These are phyloP conservation scores for Diutina ranongensis DNA, from an alignment of 1,139 yeast genomes.

Conservation along the genomic window DNA sequence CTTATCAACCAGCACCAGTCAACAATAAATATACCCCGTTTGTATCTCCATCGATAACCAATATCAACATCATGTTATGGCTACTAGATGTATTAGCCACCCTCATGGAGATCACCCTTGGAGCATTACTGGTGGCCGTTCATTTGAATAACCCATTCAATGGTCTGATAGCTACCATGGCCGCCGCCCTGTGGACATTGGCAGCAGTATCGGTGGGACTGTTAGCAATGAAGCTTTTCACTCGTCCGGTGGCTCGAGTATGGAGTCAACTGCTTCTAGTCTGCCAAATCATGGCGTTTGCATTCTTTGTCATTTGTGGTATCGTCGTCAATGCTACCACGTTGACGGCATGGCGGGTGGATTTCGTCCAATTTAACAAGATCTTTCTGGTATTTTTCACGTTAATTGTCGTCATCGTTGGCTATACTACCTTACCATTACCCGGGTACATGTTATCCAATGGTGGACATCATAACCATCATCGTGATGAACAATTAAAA, in stretches of 20 bases:
- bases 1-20: not conserved
- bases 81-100: slow-evolving; percentile 1
- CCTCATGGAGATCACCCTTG: not conserved
- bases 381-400: not conserved
- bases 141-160: not conserved
- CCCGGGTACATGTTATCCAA: not conserved
- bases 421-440: not conserved
- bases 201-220: not conserved
- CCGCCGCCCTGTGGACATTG: slow-evolving; percentile 4
- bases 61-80: slow-evolving; percentile 6
- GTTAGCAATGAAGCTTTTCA: not conserved
- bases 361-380: not conserved
- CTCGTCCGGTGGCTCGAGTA: not conserved
- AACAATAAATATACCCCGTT: not conserved
- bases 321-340: slow-evolving; percentile 1
- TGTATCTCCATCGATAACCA: not conserved
- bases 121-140: not conserved
- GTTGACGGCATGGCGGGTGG: not conserved
- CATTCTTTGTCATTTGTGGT: slow-evolving; percentile 3
- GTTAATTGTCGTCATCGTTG: not conserved
- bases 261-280: slow-evolving; percentile 1
- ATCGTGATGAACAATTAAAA: not conserved
- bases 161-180: not conserved
- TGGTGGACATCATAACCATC: not conserved
- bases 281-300: not conserved